Evolutionary conservation across 202 grass and related monocot genomes (phyloP), one percentile per base, ranked within the genome.

Genomic region (Hordeum pubiflorum): DNA sequence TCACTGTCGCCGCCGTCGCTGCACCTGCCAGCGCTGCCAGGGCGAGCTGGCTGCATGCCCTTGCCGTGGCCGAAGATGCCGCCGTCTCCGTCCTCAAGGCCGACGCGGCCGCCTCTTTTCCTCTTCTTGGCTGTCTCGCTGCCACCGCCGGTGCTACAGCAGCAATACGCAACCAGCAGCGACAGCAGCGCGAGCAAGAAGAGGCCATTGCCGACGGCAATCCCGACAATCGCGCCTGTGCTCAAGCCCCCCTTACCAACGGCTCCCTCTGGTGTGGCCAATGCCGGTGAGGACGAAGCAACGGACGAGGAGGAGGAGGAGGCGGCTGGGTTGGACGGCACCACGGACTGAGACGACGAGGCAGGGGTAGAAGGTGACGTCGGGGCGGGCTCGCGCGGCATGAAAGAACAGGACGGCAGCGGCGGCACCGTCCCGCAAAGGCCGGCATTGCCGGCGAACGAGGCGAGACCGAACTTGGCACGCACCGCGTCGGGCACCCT

Each of bases 1-100:
- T 97, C 94, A 73, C 91, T 94, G 83, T 93, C 94, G 5, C 83
- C 85, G 33, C 87, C 89, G 72, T 90, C 91, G 56, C 83, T 92
- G 85, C 75, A 85, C 23, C 76, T 22, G 37, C 92, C 89, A 5
- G 80, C 85, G 74, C 82, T 87, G 68, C 86, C 90, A 0, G 71
- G 72, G 13, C 90, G 83, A 43, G 44, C 86, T 20, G 83, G 82
- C 31, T 89, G 76, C 69, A 80, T 76, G 1, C 78, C 79, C 70
- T 85, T 90, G 60, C 79, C 21, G 65, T 79, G 69, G 77, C 64
- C 85, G 23, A 86, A 84, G 15, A 87, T 44, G 24, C 24, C 75
- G 55, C 62, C 40, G 37, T 82, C 68, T 10, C 72, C 88, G 12
- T 83, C 82, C 69, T 88, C 85, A 37, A 85, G 86, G 29, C 88